Evolutionary conservation across 805 yeast species (phyloP), one percentile per base, ranked within the genome.

Genomic region (Pichia nakasei): DNA sequence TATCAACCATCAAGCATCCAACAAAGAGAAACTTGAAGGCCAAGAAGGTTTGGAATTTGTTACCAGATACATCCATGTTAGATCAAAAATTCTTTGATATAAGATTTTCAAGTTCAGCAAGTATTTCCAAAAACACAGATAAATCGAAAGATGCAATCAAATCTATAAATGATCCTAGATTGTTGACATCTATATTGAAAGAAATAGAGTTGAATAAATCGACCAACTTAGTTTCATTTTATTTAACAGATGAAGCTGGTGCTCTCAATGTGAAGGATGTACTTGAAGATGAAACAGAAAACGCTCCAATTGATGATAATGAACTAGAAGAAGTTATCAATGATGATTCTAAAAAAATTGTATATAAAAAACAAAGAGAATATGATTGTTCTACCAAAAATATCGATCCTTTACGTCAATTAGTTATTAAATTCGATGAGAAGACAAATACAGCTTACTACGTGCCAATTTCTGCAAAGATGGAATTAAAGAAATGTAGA

Each of bases 51-150:
- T 85, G 88, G 86, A 81, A 82, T 22, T 66, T 93, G 22, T 67
- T 89, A 49, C 98, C 98, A 8, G 97, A 93, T 61, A 79, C 93
- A 9, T 80, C 91, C n/a, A 76, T 85, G 72, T 71, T 87, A 74
- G 98, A 93, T 63, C 80, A 85, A 52, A 76, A 72, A 42, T 87
- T 73, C 55, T 67, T 77, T 54, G 70, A 78, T 27, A 66, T 86
- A 36, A 84, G 81, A 59, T 76, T 85, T 52, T 57, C 70, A 5
- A 80, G 80, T 5, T 69, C 78, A 11, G 80, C 82, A 3, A 72
- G 79, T 3, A 54, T 73, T 22, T 52, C 60, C 19, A 57, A 62
- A 44, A 68, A 72, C 33, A 59, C 57, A 32, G 52, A 42, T 55
- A 66, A 47, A 59, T 60, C 43, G 51, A 53, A 47, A 51, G 63